A percentile compares a stretch with the other conserved stretches of the same genome.
Conservation (phyloP, 1,284 basidiomycete genomes). For the Melanopsichium pennsylvanicum region DNA sequence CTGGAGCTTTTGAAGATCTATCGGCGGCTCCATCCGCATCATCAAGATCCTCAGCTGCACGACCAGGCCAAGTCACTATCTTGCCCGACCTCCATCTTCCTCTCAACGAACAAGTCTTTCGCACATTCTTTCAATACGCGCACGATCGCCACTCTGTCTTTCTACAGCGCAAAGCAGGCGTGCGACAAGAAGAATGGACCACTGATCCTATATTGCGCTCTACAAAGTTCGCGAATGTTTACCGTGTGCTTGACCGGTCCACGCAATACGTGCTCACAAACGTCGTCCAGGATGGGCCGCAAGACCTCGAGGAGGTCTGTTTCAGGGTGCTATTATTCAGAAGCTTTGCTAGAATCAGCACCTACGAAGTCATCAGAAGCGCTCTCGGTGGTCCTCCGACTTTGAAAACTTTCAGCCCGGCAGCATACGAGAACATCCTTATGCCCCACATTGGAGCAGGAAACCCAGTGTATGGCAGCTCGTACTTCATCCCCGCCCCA, state of each 20-base stretch:
- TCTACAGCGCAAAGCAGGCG: constrained; percentile 7
- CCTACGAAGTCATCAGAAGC: constrained; percentile 71
- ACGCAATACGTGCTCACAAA: constrained; percentile 73
- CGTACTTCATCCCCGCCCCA: constrained; percentile 74
- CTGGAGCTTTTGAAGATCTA: not conserved
- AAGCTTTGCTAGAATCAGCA: constrained; percentile 72
- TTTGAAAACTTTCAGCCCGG: constrained; percentile 70
- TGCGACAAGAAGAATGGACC: constrained; percentile 28
- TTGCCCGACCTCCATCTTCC: constrained; percentile 27
- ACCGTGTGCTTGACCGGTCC: constrained; percentile 72
- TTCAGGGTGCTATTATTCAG: constrained; percentile 75
- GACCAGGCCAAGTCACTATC: constrained; percentile 27
- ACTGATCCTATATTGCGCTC: constrained; percentile 69
- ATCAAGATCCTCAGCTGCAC: not conserved
- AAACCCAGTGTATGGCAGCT: constrained; percentile 71
- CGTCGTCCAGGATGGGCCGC: constrained; percentile 74
- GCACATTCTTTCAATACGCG: constrained; percentile 30
- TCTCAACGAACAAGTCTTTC: constrained; percentile 32
- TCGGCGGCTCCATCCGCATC: not conserved
- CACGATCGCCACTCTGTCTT: constrained; percentile 36
- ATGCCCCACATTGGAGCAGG: constrained; percentile 65
- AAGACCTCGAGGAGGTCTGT: constrained; percentile 70
- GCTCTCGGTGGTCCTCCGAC: constrained; percentile 70
- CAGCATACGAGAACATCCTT: constrained; percentile 70
- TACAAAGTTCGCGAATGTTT: constrained; percentile 73